phyloP scores from a whole-genome alignment of 208 protist species.

The Blastocrithidia nonstop region DNA sequence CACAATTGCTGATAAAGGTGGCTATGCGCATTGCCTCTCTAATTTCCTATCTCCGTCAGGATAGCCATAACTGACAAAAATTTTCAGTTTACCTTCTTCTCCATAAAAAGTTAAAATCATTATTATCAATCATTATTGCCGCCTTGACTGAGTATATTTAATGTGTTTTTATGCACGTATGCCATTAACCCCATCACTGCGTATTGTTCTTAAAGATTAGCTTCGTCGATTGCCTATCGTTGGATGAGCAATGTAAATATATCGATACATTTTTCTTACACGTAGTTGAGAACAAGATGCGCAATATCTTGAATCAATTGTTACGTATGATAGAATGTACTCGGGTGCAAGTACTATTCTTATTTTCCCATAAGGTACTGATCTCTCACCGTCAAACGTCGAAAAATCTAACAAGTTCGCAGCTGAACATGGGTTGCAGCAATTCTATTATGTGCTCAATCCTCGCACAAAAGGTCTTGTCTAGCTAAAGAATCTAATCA shows the following conservation, averaged over 20 bases:
- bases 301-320: conserved; percentile 17
- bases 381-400: conserved; percentile 56
- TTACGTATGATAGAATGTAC: background rate
- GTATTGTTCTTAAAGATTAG: conserved; percentile 56
- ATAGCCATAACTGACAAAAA: no score
- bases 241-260: conserved; percentile 65
- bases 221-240: conserved; percentile 39
- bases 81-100: conserved; percentile 18
- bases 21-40: conserved; percentile 18
- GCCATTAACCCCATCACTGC: conserved; percentile 12
- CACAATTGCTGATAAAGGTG: conserved; percentile 37
- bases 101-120: conserved; percentile 66
- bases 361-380: conserved; percentile 80
- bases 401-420: conserved; percentile 50
- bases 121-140: conserved; percentile 76
- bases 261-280: conserved; percentile 74
- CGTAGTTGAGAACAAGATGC: conserved; percentile 62
- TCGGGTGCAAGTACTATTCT: conserved; percentile 26
- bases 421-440: conserved; percentile 19
- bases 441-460: conserved; percentile 66
- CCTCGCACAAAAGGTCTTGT: conserved; percentile 60
- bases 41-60: conserved; percentile 3
- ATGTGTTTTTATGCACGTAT: conserved; percentile 12
- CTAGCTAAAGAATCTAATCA: conserved; percentile 57
- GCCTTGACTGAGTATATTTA: conserved; percentile 55